Evolutionary conservation across 1,284 basidiomycete genomes (phyloP).

Genomic region (Ganoderma resinaceum): DNA sequence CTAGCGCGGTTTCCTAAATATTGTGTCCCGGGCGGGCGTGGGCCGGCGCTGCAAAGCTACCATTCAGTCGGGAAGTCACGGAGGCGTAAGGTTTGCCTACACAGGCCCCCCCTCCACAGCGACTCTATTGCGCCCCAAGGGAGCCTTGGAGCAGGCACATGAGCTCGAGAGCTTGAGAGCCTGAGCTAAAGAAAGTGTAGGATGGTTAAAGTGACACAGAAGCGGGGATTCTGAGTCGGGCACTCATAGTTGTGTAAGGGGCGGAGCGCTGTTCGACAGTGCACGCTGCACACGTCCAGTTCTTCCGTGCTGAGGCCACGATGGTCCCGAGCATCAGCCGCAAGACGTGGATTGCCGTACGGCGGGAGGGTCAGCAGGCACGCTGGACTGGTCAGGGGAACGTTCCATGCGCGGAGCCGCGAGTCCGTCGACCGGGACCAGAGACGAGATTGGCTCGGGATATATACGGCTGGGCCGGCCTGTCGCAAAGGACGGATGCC

Average conservation of each 20-base stretch:
- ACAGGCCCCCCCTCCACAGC: conserved; percentile 5
- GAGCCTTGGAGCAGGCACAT: background rate
- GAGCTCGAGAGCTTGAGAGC: conserved; percentile 1
- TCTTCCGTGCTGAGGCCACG: conserved; percentile 33
- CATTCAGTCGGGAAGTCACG: conserved; percentile 15
- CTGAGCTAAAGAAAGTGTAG: background rate
- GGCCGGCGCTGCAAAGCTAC: conserved; percentile 16
- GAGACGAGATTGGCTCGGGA: conserved; percentile 7
- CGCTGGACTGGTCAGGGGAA: conserved; percentile 13
- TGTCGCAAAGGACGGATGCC: background rate
- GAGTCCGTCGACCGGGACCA: conserved; percentile 18
- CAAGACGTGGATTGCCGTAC: background rate
- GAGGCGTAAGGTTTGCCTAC: background rate
- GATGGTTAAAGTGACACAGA: conserved; percentile 1
- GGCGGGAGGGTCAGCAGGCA: conserved; percentile 20
- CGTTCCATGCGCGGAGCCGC: conserved; percentile 20
- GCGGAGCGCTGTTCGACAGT: background rate
- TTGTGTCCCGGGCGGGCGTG: background rate
- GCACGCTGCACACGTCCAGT: too few relatives aligned
- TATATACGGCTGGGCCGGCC: background rate
- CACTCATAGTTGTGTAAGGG: background rate
- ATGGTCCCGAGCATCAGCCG: conserved; percentile 38
- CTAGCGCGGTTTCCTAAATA: background rate
- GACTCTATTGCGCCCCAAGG: background rate
- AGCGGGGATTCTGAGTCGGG: background rate